phyloP scores from a whole-genome alignment of 306 rosid genomes.

The Psophocarpus tetragonolobus region DNA sequence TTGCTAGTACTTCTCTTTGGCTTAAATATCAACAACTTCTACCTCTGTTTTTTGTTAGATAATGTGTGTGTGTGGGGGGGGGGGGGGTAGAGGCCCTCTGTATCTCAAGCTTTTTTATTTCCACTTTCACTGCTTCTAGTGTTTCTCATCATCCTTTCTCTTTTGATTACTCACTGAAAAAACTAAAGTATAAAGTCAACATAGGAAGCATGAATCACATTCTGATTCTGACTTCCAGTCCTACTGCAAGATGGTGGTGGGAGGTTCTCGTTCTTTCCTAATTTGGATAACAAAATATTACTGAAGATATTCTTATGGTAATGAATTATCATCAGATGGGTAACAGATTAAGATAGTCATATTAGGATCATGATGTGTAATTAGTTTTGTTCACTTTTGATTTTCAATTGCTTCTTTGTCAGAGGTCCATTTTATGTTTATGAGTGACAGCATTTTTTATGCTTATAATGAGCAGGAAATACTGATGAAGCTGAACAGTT shows the following conservation, averaged over 20 bases:
- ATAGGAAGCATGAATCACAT: background rate
- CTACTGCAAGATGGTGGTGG: background rate
- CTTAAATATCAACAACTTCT: background rate
- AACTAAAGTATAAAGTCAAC: background rate
- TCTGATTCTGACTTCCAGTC: conserved; percentile 1
- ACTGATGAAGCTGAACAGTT: conserved; percentile 69
- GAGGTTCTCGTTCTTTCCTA: background rate
- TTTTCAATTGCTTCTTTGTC: conserved; percentile 11
- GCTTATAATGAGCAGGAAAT: conserved; percentile 58
- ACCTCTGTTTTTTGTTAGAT: background rate
- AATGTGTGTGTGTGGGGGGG: too few relatives aligned
- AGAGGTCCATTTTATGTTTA: background rate
- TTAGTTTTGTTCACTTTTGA: background rate
- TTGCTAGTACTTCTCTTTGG: too few relatives aligned
- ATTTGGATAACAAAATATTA: background rate
- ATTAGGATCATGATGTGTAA: conserved; percentile 7
- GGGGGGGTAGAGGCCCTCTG: background rate
- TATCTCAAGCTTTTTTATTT: background rate
- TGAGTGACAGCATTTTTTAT: conserved; percentile 5
- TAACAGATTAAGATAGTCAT: background rate
- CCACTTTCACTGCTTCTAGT: background rate
- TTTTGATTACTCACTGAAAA: background rate
- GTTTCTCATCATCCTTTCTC: background rate
- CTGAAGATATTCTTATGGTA: background rate
- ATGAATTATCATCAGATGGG: conserved; percentile 1